Conservation (phyloP, 768 basidiomycete species). For the Termitomyces heimii region DNA sequence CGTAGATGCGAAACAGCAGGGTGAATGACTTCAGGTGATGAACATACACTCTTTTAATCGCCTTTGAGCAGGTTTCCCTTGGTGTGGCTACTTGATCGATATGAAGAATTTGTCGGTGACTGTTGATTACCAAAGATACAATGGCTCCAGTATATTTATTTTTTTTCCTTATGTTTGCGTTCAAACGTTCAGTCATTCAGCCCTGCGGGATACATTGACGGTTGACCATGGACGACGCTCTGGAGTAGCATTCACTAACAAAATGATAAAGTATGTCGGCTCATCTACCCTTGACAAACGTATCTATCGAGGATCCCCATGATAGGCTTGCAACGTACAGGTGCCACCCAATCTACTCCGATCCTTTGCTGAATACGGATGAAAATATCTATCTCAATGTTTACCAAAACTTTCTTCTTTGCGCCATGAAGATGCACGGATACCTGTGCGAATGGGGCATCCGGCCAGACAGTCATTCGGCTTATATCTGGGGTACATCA, state of each 20-base stretch:
- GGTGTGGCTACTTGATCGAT: slow-evolving; percentile 86
- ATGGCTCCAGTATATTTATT: slow-evolving; percentile 46
- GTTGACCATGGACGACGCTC: slow-evolving; percentile 61
- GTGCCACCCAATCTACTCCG: slow-evolving; percentile 77
- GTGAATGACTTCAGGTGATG: slow-evolving; percentile 19
- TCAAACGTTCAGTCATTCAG: slow-evolving; percentile 16
- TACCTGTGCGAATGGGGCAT: slow-evolving; percentile 66
- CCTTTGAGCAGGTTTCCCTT: slow-evolving; percentile 66
- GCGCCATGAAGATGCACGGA: slow-evolving; percentile 81
- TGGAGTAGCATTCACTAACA: slow-evolving; percentile 58
- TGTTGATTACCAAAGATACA: slow-evolving; percentile 71
- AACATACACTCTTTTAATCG: background rate
- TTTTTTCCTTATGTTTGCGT: background rate
- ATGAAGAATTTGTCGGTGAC: slow-evolving; percentile 72
- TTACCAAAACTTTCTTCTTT: slow-evolving; percentile 78
- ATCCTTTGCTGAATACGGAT: slow-evolving; percentile 59
- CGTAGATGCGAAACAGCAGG: slow-evolving; percentile 37
- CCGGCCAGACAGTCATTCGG: slow-evolving; percentile 32
- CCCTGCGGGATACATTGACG: slow-evolving; percentile 61
- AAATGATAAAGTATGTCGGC: slow-evolving; percentile 64
- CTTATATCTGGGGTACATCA: slow-evolving; percentile 52
- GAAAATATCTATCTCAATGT: slow-evolving; percentile 71
- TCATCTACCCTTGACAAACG: background rate
- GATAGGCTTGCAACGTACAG: slow-evolving; percentile 64
- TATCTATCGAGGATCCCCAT: background rate